Evolutionary conservation across 2,329 filamentous ascomycete genomes (phyloP), one percentile per base, ranked within the genome.

Genomic region (Aureobasidium sp.): DNA sequence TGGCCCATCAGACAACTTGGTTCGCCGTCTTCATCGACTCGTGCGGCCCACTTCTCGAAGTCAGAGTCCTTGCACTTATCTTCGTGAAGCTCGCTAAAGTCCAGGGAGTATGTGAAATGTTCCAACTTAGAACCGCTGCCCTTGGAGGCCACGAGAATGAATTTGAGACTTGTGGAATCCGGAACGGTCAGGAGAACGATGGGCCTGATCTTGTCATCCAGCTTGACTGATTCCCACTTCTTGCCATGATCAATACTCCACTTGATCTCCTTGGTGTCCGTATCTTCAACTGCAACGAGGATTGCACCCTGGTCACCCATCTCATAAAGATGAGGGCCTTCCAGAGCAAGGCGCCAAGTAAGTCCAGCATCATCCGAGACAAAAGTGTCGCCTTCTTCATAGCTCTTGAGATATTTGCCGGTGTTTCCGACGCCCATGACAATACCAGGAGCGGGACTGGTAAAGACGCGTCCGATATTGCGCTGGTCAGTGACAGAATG

Each of bases 1-100:
- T 96, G 92, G 25, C 94, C 94, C 93, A 99, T 97, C 66, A 99
- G 79, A 73, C 94, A 99, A 55, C 86, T 90, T 2, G 92, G 83
- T 57, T 96, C 83, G 36, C 88, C 88, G 27, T 96, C 83, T 34
- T 88, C 83, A 70, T 96, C 88, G 41, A 89, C 81, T 16, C 92
- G 86, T 29, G 94, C 94, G 66, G 85, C 85, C 94, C 94, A 99
- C 59, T 87, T 83, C 70, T 97, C 91, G 75, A 97, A 88, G 68
- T 96, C 90, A 36, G 80, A 77, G 39, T 84, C 79, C 42, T 87
- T 81, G 76, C 95, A 99, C 63, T 89, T 89, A 36, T 83, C 81
- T 74, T 94, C 87, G 66, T 95, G 86, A 64, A 97, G 79, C 10
- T 84, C 88, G 10, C 85, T 84, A 68, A 99, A 99, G 72, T 97